These are phyloP conservation scores for Cyberlindnera suaveolens DNA, from an alignment of 805 yeast species.

Conservation along the genomic window DNA sequence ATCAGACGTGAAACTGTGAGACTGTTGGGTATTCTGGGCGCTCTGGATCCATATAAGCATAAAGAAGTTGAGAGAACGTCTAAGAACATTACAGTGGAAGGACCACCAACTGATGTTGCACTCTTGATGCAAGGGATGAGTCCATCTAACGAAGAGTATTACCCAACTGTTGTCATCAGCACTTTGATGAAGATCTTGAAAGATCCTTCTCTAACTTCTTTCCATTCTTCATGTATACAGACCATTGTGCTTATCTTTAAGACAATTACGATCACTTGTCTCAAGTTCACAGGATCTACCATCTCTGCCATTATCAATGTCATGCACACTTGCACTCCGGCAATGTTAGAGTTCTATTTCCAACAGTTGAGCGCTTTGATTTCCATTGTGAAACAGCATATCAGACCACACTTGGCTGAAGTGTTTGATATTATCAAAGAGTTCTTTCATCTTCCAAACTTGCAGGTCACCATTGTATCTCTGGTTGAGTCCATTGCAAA, in stretches of 20 bases:
- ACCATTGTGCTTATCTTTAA: constrained; percentile 89
- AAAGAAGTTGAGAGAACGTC: constrained; percentile 80
- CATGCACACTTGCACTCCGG: constrained; percentile 73
- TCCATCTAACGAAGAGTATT: constrained; percentile 88
- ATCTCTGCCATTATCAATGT: constrained; percentile 84
- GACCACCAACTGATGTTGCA: constrained; percentile 87
- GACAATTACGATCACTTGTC: constrained; percentile 82
- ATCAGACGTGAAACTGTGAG: constrained; percentile 86
- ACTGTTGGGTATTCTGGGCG: constrained; percentile 89
- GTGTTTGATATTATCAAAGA: constrained; percentile 73
- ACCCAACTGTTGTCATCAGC: constrained; percentile 89
- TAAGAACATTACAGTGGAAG: constrained; percentile 49
- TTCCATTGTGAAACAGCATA: constrained; percentile 80
- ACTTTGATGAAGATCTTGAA: constrained; percentile 77
- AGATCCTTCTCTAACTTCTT: constrained; percentile 78
- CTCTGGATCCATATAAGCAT: constrained; percentile 93
- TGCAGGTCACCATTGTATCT: constrained; percentile 74
- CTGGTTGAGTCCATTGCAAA: constrained; percentile 79
- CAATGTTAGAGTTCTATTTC: constrained; percentile 80
- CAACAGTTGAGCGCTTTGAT: constrained; percentile 80
- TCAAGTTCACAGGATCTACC: constrained; percentile 80
- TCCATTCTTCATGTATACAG: constrained; percentile 90
- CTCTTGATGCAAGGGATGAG: constrained; percentile 90
- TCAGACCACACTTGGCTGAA: constrained; percentile 72
- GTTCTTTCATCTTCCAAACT: constrained; percentile 53